Percentiles rank a stretch among this genome's conserved stretches.
phyloP scores from a whole-genome alignment of 257 asterid species.

The Thymus quinquecostatus region DNA sequence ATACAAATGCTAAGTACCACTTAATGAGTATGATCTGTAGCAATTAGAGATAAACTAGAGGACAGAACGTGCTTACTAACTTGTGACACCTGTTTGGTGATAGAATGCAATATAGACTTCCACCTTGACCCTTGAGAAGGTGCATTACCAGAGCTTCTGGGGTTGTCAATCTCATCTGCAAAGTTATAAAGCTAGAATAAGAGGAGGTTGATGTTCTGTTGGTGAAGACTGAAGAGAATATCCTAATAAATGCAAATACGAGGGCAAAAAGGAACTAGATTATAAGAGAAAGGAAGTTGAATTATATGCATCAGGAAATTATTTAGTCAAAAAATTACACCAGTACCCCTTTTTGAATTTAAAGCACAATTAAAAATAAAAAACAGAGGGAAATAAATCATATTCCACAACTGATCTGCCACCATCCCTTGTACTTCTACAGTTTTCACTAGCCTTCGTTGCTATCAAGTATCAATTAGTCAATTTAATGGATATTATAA shows the following conservation, averaged over 20 bases:
- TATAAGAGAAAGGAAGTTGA: neutral
- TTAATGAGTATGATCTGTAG: constrained; percentile 16
- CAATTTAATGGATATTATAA: neutral
- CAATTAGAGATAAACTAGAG: constrained; percentile 19
- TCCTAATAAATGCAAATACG: neutral
- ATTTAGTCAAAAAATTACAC: neutral
- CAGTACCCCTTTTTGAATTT: neutral
- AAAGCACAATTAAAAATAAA: neutral
- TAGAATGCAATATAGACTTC: constrained; percentile 76
- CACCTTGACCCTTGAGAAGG: constrained; percentile 81
- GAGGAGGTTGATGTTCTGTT: constrained; percentile 13
- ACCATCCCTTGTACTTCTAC: neutral
- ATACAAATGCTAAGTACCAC: constrained; percentile 11
- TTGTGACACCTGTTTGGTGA: constrained; percentile 94
- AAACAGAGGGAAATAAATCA: neutral
- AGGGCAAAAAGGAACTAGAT: constrained; percentile 3
- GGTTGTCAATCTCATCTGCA: constrained; percentile 61
- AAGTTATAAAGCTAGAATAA: constrained; percentile 22
- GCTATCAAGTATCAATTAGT: constrained; percentile 14
- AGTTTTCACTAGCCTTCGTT: neutral
- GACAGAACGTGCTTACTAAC: constrained; percentile 51
- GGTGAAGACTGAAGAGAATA: neutral
- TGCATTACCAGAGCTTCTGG: constrained; percentile 43
- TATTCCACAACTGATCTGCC: constrained; percentile 7
- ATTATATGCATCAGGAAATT: neutral